These are phyloP conservation scores for Seiridium cupressi DNA, from an alignment of 2,329 filamentous ascomycete genomes.

Conservation along the genomic window DNA sequence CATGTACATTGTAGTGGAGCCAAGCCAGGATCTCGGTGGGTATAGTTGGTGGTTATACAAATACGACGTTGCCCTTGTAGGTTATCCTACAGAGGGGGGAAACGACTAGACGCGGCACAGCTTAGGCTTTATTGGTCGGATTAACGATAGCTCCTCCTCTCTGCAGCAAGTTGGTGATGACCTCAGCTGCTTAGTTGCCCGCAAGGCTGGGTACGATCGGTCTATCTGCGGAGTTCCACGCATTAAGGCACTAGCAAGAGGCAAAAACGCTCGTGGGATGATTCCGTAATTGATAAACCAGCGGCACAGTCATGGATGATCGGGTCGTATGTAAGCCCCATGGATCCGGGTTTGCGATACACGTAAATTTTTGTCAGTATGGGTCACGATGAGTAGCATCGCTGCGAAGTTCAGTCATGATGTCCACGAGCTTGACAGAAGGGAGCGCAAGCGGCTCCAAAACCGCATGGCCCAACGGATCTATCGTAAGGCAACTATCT, in stretches of 20 bases:
- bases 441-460: not conserved
- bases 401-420: not conserved
- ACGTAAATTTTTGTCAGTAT: not conserved
- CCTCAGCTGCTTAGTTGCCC: not conserved
- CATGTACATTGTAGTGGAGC: too few relatives aligned
- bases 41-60: too few relatives aligned
- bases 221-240: too few relatives aligned
- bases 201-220: too few relatives aligned
- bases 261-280: too few relatives aligned
- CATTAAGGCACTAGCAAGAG: too few relatives aligned
- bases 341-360: not conserved
- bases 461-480: not conserved
- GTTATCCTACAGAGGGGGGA: too few relatives aligned
- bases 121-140: not conserved
- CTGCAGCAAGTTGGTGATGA: not conserved
- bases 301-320: too few relatives aligned
- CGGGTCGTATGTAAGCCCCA: not conserved
- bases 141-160: not conserved
- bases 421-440: not conserved
- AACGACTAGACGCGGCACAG: too few relatives aligned
- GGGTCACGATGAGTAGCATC: not conserved
- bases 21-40: too few relatives aligned
- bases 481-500: not conserved
- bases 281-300: too few relatives aligned
- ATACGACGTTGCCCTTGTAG: too few relatives aligned